phyloP scores from a whole-genome alignment of 2,329 filamentous ascomycete genomes.

The Trichoderma afroharzianum region DNA sequence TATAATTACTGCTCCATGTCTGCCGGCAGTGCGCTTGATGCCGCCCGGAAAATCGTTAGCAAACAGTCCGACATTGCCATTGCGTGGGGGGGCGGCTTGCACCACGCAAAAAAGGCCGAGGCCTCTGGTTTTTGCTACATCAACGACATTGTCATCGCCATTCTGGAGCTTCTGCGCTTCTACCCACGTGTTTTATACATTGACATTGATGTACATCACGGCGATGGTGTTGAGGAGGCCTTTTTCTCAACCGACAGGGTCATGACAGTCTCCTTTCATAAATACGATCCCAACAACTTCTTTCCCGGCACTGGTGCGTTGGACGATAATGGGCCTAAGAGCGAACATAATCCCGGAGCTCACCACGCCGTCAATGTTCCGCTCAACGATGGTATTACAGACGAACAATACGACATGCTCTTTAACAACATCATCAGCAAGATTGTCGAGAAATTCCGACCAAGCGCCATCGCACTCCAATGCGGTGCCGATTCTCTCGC shows the following conservation, averaged over 20 bases:
- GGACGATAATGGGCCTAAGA: slow-evolving; percentile 78
- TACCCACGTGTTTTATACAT: slow-evolving; percentile 89
- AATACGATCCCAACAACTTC: slow-evolving; percentile 80
- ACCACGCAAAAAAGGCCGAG: slow-evolving; percentile 92
- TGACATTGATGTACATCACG: slow-evolving; percentile 89
- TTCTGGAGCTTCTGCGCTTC: slow-evolving; percentile 79
- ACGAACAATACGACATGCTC: slow-evolving; percentile 80
- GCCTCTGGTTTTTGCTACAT: slow-evolving; percentile 98
- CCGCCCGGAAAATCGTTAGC: slow-evolving; percentile 82
- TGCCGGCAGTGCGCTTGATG: slow-evolving; percentile 84
- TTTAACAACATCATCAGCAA: slow-evolving; percentile 78
- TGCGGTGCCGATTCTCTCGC: slow-evolving; percentile 94
- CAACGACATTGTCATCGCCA: slow-evolving; percentile 95
- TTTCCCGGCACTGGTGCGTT: slow-evolving; percentile 90
- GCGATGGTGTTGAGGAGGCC: slow-evolving; percentile 85
- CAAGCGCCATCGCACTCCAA: slow-evolving; percentile 86
- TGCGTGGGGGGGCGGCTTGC: slow-evolving; percentile 94
- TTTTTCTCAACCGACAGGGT: slow-evolving; percentile 88
- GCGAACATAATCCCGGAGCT: slow-evolving; percentile 79
- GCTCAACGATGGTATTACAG: slow-evolving; percentile 84
- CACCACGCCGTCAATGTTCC: slow-evolving; percentile 91
- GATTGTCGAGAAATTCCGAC: slow-evolving; percentile 79
- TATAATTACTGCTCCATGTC: slow-evolving; percentile 95
- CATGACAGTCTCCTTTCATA: slow-evolving; percentile 93
- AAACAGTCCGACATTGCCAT: slow-evolving; percentile 92